Evolutionary conservation across 2,329 filamentous ascomycete species (phyloP), one percentile per base, ranked within the genome.

Genomic region (Colletotrichum spinosum): DNA sequence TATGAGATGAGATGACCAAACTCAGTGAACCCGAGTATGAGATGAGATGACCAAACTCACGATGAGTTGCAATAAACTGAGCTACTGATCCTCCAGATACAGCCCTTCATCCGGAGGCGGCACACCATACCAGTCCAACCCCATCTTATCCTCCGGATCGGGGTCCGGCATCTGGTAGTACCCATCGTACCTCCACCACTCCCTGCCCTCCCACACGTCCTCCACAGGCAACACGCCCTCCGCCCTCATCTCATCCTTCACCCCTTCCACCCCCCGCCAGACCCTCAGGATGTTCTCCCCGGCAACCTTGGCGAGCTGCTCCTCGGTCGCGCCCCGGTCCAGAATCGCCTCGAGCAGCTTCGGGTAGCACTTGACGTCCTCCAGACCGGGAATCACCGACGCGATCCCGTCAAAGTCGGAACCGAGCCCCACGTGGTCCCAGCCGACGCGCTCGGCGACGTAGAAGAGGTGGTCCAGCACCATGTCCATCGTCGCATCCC

Each of bases 261-360:
- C 60, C 34, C 53, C 63, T 17, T 67, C 70, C 6, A 75, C 70
- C 0, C 69, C 71, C 2, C 66, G 62, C 76, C 75, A 77, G 3
- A 77, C 75, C 7, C 76, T 55, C 7, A 79, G 63, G 42, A 80
- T 78, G 39, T 81, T 81, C 44, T 76, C 74, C 0, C 78, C 77
- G 1, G 71, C 73, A 4, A 79, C 73, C 63, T 76, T 76, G 2
- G 71, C 70, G 6, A 79, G 68, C 67, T 80, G 75, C 13, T 76
- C 74, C 55, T 79, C 74, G 0, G 77, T 78, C 1, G 77, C 78
- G 1, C 79, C 79, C 8, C 77, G 71, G 41, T 79, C 74, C 7
- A 81, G 65, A 1, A 79, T 74, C 1, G 73, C 76, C 50, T 74
- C 58, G 11, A 79, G 61, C 8, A 79, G 64, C 7, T 46, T 56